Percentiles rank a stretch among this genome's conserved stretches.
These are phyloP conservation scores for Apiospora sp. DNA, from an alignment of 2,329 filamentous ascomycete species.

Conservation along the genomic window DNA sequence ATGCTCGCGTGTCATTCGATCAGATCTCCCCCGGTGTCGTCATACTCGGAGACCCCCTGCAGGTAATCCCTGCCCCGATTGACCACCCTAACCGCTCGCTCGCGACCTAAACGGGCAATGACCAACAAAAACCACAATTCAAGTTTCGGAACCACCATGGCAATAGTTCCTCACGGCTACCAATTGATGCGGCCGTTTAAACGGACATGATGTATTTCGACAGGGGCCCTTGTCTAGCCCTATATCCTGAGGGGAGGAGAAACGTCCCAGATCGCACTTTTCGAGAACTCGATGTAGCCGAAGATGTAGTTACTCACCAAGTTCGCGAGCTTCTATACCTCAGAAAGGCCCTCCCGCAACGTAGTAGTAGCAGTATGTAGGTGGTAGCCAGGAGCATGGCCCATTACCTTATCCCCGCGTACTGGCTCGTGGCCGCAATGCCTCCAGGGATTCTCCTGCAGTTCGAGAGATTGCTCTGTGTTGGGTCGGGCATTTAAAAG, in stretches of 20 bases:
- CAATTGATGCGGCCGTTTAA: not conserved
- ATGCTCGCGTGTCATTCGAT: not conserved
- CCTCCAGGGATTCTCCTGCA: conserved; percentile 8
- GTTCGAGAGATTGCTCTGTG: not conserved
- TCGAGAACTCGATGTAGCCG: not conserved
- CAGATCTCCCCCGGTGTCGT: conserved; percentile 16
- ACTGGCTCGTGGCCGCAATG: not conserved
- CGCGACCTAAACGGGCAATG: not conserved
- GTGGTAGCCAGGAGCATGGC: not conserved
- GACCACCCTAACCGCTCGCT: not conserved
- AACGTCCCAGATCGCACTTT: not conserved
- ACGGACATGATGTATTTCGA: conserved; percentile 4
- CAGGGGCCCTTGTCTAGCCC: conserved; percentile 8
- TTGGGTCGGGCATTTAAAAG: conserved; percentile 5
- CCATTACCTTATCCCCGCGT: conserved; percentile 6
- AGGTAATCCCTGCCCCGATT: not conserved
- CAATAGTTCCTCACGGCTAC: not conserved
- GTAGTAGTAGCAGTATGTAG: not conserved
- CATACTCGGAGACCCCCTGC: not conserved
- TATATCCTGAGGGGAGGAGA: not conserved
- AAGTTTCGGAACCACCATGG: conserved; percentile 13
- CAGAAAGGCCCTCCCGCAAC: not conserved
- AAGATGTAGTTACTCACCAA: not conserved
- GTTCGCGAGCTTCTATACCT: not conserved
- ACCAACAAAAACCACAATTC: conserved; percentile 10